phyloP scores from a whole-genome alignment of 441 rosid species.

The Gossypium schwendimanii region DNA sequence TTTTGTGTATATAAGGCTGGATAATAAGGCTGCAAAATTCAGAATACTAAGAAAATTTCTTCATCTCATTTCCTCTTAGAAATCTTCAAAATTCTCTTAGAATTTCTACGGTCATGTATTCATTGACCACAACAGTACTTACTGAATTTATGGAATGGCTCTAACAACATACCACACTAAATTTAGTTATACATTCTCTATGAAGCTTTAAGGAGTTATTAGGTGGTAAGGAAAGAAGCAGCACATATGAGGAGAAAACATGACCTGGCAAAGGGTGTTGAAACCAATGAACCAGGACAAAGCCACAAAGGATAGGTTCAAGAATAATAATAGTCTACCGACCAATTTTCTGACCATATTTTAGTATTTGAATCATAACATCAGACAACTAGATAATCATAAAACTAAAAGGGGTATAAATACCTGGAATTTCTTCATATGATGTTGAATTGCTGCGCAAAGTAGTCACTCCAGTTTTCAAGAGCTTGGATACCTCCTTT shows the following conservation, averaged over 20 bases:
- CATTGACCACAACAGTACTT: neutral
- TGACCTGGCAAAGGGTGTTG: neutral
- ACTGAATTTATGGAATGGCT: neutral
- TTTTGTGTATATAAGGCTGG: too few relatives aligned
- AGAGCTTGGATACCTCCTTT: constrained; percentile 64
- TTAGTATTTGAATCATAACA: neutral
- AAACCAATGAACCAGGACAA: neutral
- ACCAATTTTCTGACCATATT: neutral
- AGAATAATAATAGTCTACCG: neutral
- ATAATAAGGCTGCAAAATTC: too few relatives aligned
- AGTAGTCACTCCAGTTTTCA: constrained; percentile 48
- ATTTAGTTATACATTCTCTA: neutral
- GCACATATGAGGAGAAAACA: neutral
- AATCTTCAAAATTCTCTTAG: too few relatives aligned
- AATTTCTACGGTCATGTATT: neutral
- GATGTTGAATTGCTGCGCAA: constrained; percentile 46
- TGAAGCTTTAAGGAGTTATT: neutral
- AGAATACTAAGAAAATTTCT: too few relatives aligned
- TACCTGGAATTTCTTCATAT: constrained; percentile 71
- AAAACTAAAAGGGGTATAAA: constrained; percentile 5
- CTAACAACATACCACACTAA: neutral
- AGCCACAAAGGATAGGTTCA: neutral
- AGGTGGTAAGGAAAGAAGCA: neutral
- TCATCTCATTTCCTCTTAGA: too few relatives aligned
- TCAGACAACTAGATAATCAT: neutral